Evolutionary conservation across 2,329 filamentous ascomycete species (phyloP), one percentile per base, ranked within the genome.

Genomic region (Botrytis pseudocinerea): DNA sequence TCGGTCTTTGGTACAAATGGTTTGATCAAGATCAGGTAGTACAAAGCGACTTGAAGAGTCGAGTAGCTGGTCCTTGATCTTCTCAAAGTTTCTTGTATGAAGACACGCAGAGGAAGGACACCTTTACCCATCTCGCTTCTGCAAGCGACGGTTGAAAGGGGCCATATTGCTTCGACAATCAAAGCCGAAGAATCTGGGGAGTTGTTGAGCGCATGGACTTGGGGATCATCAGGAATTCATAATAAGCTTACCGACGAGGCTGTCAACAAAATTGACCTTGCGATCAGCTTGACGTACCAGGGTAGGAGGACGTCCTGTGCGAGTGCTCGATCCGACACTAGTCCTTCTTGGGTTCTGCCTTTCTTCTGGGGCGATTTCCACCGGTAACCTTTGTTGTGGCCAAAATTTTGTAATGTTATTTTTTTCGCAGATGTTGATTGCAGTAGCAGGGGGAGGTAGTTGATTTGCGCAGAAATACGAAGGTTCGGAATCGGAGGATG

Each of bases 141-240:
- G 82, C 92, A 93, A 73, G 92, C 88, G 51, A 92, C 90, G 74
- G 93, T 95, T 71, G 95, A 97, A 61, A 95, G 87, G 63, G 96
- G 95, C 96, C 96, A 99, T 80, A 99, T 97, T 71, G 93, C 93
- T 85, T 98, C 94, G 68, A 99, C 95, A 82, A 98, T 97, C 83
- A 97, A 94, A 71, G 96, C 96, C 70, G 96, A 96, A 79, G 95
- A 97, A 89, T 98, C 95, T 98, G 71, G 81, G 78, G 75, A 75
- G 72, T 68, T 70, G 73, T 83, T 83, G 79, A 83, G 82, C 79
- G 75, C 70, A 75, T 73, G 78, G 32, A 77, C 79, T 74, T 76
- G 61, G 42, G 32, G 69, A 70, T 76, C 35, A 68, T 74, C 71
- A 77, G 73, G 78, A 78, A 78, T 80, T 79, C 75, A 77, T 75